These are phyloP conservation scores for Medicago ruthenica DNA, from an alignment of 306 rosid genomes.

Conservation along the genomic window DNA sequence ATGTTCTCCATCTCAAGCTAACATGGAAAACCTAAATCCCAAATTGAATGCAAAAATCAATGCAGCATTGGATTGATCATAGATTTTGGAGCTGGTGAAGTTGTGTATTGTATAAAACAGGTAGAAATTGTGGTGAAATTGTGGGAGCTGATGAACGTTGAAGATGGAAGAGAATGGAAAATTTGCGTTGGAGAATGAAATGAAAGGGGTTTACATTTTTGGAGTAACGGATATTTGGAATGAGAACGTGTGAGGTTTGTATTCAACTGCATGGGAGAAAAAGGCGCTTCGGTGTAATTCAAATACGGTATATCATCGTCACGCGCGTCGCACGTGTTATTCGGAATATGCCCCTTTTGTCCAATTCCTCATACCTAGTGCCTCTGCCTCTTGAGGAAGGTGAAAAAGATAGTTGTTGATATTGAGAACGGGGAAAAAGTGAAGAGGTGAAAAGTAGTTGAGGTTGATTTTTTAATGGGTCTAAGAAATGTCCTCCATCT, in stretches of 20 bases:
- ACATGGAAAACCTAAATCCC: conserved; percentile 40
- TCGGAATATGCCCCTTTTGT: too few relatives aligned
- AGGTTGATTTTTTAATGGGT: too few relatives aligned
- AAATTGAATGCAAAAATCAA: background rate
- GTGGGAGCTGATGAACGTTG: conserved; percentile 15
- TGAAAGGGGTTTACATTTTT: conserved; percentile 33
- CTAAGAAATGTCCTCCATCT: too few relatives aligned
- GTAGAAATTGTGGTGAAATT: background rate
- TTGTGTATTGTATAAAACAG: background rate
- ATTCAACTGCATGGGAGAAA: conserved; percentile 56
- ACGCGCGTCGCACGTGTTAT: conserved; percentile 53
- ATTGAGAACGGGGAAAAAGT: too few relatives aligned
- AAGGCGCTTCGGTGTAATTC: conserved; percentile 66
- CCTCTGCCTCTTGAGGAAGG: too few relatives aligned
- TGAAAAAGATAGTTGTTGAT: background rate
- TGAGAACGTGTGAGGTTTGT: conserved; percentile 49
- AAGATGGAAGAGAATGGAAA: conserved; percentile 32
- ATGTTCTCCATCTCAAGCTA: conserved; percentile 57
- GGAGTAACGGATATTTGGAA: conserved; percentile 46
- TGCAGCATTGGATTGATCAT: background rate
- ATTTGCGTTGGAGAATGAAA: conserved; percentile 12
- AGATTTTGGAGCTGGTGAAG: background rate
- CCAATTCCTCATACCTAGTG: too few relatives aligned
- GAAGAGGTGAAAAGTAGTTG: too few relatives aligned
- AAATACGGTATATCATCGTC: conserved; percentile 49